Conservation (phyloP, 768 basidiomycete species). For the Leccinum pellstonianum region DNA sequence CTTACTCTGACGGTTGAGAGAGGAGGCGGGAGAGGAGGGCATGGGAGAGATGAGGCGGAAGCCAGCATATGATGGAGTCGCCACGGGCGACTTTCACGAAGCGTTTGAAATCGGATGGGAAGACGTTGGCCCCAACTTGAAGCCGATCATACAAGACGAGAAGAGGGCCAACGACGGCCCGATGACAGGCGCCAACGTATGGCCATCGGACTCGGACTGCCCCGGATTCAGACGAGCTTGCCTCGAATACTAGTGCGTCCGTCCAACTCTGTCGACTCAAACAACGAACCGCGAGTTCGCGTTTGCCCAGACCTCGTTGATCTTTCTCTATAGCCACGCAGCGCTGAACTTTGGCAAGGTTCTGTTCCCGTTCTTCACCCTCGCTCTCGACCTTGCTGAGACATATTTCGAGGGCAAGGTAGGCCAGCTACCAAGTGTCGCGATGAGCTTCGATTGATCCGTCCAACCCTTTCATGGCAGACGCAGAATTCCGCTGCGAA, state of each 20-base stretch:
- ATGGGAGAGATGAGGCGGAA: no score
- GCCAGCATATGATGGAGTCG: no score
- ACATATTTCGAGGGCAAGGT: conserved; percentile 70
- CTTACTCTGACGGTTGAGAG: no score
- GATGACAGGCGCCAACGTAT: conserved; percentile 53
- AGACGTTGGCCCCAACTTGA: conserved; percentile 31
- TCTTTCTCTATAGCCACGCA: conserved; percentile 44
- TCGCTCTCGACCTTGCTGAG: conserved; percentile 61
- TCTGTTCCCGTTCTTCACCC: conserved; percentile 69
- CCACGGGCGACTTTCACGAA: conserved; percentile 74
- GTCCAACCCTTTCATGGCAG: conserved; percentile 29
- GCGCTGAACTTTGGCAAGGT: conserved; percentile 51
- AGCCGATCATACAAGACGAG: conserved; percentile 22
- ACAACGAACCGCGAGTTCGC: no score
- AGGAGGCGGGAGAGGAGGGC: no score
- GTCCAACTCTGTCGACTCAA: background rate
- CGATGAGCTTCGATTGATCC: background rate
- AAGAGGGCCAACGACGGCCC: conserved; percentile 44
- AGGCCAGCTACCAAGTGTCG: background rate
- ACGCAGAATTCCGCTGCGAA: conserved; percentile 61
- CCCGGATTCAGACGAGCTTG: conserved; percentile 59
- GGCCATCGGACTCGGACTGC: conserved; percentile 59
- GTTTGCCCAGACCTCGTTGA: conserved; percentile 18
- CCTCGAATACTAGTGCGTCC: conserved; percentile 64
- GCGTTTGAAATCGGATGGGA: conserved; percentile 88